A percentile compares a stretch with the other conserved stretches of the same genome.
Evolutionary conservation across 2,329 filamentous ascomycete species (phyloP).

Genomic region (Pseudovirgaria hyperparasitica): DNA sequence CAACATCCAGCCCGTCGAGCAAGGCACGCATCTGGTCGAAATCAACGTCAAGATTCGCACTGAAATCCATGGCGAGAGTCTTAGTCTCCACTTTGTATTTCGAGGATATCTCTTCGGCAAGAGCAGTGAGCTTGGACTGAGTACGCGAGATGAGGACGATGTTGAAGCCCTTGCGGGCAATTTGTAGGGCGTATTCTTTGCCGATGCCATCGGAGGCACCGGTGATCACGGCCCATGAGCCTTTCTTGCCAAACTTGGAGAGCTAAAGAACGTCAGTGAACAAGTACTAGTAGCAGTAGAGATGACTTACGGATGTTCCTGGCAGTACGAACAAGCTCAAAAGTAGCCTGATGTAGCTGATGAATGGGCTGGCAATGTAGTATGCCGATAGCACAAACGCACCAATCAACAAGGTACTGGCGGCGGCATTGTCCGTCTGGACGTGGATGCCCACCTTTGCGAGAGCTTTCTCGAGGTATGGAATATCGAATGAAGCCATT

Average conservation of each 20-base stretch:
- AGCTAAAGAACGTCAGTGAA: slow-evolving; percentile 43
- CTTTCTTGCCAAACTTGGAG: slow-evolving; percentile 77
- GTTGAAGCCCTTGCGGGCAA: slow-evolving; percentile 88
- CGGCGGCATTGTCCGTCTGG: background rate
- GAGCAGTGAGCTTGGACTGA: slow-evolving; percentile 71
- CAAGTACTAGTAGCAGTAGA: slow-evolving; percentile 1
- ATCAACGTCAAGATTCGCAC: slow-evolving; percentile 64
- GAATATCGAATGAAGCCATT: too few species aligned
- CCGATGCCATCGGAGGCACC: slow-evolving; percentile 93
- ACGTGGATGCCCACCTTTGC: background rate
- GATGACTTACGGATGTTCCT: slow-evolving; percentile 29
- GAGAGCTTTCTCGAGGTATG: too few species aligned
- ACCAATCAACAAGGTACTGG: too few species aligned
- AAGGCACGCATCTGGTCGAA: slow-evolving; percentile 61
- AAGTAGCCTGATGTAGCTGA: slow-evolving; percentile 34
- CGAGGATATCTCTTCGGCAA: slow-evolving; percentile 61
- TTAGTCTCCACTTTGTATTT: slow-evolving; percentile 62
- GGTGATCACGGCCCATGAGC: slow-evolving; percentile 88
- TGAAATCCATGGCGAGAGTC: slow-evolving; percentile 83
- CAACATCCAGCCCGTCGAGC: slow-evolving; percentile 63
- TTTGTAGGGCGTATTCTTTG: slow-evolving; percentile 87
- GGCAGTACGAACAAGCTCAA: slow-evolving; percentile 37
- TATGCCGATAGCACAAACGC: slow-evolving; percentile 15
- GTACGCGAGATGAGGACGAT: slow-evolving; percentile 90
- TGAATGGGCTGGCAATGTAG: slow-evolving; percentile 20